Percentiles rank a stretch among this genome's conserved stretches.
These are phyloP conservation scores for Thoreauomyces humboldtii DNA, from an alignment of 192 early-diverging fungal species.

Conservation along the genomic window DNA sequence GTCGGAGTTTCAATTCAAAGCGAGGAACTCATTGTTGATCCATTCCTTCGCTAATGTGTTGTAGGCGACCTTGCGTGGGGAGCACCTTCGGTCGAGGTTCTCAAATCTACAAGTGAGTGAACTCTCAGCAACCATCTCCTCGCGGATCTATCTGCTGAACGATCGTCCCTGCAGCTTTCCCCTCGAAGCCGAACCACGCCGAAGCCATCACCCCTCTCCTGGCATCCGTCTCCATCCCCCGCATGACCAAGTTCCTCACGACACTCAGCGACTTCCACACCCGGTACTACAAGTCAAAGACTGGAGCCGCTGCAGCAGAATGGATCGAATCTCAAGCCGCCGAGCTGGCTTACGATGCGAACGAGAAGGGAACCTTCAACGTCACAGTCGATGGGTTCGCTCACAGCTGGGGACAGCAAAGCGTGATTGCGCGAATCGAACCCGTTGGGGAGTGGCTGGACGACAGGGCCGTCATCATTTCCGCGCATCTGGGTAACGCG, in stretches of 20 bases:
- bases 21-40: no score
- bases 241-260: slow-evolving; percentile 69
- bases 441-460: no score
- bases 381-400: slow-evolving; percentile 68
- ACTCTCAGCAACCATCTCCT: background rate
- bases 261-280: slow-evolving; percentile 60
- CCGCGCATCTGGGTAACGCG: slow-evolving; percentile 91
- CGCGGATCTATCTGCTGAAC: background rate
- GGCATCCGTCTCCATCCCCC: slow-evolving; percentile 61
- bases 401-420: slow-evolving; percentile 82
- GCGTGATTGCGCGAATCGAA: slow-evolving; percentile 80
- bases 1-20: slow-evolving; percentile 28
- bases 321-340: slow-evolving; percentile 40
- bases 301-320: slow-evolving; percentile 33
- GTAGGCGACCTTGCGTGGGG: no score
- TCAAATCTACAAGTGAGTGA: background rate
- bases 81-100: no score
- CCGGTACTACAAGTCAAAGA: slow-evolving; percentile 77
- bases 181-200: background rate
- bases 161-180: background rate
- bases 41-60: no score
- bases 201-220: slow-evolving; percentile 41
- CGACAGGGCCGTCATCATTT: slow-evolving; percentile 68
- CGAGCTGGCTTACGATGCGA: slow-evolving; percentile 25
- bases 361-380: slow-evolving; percentile 13